phyloP scores from a whole-genome alignment of 345 rosid genomes.

The Populus nigra region DNA sequence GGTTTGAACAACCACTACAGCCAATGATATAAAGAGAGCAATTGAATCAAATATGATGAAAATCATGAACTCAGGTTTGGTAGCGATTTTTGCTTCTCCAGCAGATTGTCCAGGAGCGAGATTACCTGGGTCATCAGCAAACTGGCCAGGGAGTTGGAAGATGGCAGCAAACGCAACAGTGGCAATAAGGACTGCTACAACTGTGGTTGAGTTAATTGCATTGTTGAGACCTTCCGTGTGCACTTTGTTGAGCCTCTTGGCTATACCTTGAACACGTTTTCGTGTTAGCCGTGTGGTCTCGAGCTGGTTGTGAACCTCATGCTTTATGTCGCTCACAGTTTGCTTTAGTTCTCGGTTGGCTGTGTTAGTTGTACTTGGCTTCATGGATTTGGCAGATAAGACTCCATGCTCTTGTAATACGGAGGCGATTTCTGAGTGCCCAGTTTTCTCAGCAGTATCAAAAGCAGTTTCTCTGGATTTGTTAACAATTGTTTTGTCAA shows the following conservation, averaged over 20 bases:
- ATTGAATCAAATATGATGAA: constrained; percentile 75
- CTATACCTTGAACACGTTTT: constrained; percentile 73
- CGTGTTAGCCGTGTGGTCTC: constrained; percentile 66
- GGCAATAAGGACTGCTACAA: constrained; percentile 91
- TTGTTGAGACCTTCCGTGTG: constrained; percentile 87
- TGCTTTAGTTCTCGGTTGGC: constrained; percentile 64
- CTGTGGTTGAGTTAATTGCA: constrained; percentile 81
- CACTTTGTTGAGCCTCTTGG: constrained; percentile 73
- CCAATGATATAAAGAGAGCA: constrained; percentile 89
- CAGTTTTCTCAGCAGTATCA: constrained; percentile 66
- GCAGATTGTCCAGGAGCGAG: constrained; percentile 39
- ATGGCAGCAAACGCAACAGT: constrained; percentile 93
- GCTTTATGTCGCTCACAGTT: constrained; percentile 84
- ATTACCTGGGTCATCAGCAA: constrained; percentile 33
- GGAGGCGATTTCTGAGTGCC: constrained; percentile 41
- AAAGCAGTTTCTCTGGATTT: constrained; percentile 68
- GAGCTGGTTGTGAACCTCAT: constrained; percentile 78
- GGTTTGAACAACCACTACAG: constrained; percentile 94
- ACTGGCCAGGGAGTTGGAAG: constrained; percentile 84
- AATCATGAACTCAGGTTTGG: constrained; percentile 53
- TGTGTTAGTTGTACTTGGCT: constrained; percentile 30
- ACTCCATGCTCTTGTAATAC: constrained; percentile 54
- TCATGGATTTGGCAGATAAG: constrained; percentile 54
- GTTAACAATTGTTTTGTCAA: constrained; percentile 55
- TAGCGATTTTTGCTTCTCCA: constrained; percentile 67